These are phyloP conservation scores for Pseudogymnoascus sp. DNA, from an alignment of 2,329 filamentous ascomycete genomes.

Conservation along the genomic window DNA sequence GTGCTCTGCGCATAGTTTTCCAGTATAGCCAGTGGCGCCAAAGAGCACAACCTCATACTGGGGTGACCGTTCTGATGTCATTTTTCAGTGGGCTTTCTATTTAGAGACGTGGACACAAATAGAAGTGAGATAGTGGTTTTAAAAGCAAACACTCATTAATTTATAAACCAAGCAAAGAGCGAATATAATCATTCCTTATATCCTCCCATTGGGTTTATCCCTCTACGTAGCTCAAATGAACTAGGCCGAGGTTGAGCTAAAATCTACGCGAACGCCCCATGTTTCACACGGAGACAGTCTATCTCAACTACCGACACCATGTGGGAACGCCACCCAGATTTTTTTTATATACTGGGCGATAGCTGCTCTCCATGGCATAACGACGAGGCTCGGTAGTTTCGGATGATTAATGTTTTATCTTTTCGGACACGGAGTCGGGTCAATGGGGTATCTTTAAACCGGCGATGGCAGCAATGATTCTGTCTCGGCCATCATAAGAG, in stretches of 20 bases:
- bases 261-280: not conserved
- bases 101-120: not conserved
- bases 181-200: not conserved
- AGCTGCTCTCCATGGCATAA: not conserved
- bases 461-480: not conserved
- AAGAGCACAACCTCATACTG: slow-evolving; percentile 60
- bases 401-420: not conserved
- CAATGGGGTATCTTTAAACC: not conserved
- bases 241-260: not conserved
- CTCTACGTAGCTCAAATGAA: not conserved
- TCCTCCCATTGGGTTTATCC: not conserved
- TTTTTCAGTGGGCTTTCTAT: not conserved
- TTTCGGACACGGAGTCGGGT: not conserved
- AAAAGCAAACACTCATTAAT: not conserved
- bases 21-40: slow-evolving; percentile 76
- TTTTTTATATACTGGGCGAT: not conserved
- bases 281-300: not conserved
- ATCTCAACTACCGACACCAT: not conserved
- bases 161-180: not conserved
- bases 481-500: not conserved
- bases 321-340: not conserved
- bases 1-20: slow-evolving; percentile 67
- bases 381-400: not conserved
- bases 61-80: not conserved
- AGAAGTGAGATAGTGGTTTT: not conserved